A percentile compares a stretch with the other conserved stretches of the same genome.
phyloP scores from a whole-genome alignment of 139 green algal species.

The Tetraselmis striata region DNA sequence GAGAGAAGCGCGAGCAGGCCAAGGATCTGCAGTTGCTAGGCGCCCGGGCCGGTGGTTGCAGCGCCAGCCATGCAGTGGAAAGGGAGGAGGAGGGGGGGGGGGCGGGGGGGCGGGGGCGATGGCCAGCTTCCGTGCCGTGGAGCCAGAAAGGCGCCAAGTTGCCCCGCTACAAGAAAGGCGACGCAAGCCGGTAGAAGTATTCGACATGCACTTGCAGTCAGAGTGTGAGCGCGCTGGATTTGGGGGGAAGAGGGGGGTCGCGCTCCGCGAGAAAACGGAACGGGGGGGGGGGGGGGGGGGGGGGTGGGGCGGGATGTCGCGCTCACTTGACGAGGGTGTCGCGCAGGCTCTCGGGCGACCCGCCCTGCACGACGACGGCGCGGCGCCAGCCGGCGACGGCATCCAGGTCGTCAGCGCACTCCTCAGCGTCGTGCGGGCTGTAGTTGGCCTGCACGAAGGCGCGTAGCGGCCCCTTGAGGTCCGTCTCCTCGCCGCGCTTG shows the following conservation, averaged over 20 bases:
- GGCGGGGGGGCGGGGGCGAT: no score
- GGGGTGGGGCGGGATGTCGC: no score
- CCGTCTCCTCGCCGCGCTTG: constrained; percentile 65
- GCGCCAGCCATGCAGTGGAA: neutral
- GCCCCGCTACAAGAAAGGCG: no score
- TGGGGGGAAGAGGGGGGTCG: no score
- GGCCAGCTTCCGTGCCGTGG: no score
- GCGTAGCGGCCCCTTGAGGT: constrained; percentile 48
- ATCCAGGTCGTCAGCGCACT: constrained; percentile 61
- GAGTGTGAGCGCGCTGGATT: no score
- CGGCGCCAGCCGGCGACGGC: constrained; percentile 46
- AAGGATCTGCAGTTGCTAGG: neutral
- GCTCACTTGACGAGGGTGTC: constrained; percentile 61
- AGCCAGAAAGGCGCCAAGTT: no score
- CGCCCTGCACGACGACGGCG: constrained; percentile 38
- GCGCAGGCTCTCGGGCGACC: constrained; percentile 25
- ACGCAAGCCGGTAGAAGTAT: no score
- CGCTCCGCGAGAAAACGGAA: no score
- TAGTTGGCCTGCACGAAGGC: neutral
- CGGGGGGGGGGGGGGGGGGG: no score
- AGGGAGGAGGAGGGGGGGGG: no score
- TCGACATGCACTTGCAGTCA: no score
- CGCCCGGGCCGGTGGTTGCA: neutral
- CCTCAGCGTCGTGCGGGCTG: constrained; percentile 32
- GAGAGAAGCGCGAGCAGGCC: neutral